Base-by-base conservation (phyloP, 345 rosid genomes). In the Alliaria petiolata region DNA sequence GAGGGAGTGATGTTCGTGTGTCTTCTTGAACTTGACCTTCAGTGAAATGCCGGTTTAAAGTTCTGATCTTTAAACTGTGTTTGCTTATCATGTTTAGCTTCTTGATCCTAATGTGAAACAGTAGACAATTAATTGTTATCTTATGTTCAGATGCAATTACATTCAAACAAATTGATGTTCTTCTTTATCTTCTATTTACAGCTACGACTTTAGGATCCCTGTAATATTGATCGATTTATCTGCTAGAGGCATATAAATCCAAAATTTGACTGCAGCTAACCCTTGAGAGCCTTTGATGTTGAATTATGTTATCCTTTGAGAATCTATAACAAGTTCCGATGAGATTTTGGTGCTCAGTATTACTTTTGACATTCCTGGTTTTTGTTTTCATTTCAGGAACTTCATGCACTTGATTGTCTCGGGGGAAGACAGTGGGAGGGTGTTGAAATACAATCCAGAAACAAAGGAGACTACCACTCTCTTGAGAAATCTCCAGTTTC, bases 401-500 rank as follows among this genome's bases (percentile, higher is more conserved):
- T 93, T 89, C 81, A 63, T 87, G 87, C 96, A 79, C 63, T 79
- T 91, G 83, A 80, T 86, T 63, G 85, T 86, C 76, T 86, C 97
- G 1, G 86, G 79, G 8, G 98, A 93, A 49, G 78, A 70, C 42
- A 84, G 70, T 13, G 97, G 96, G 66, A 87, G 97, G 82, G 79
- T 93, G 61, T 78, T 93, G 57, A 91, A 83, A 74, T 91, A 93
- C 79, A 81, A 87, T 70, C 85, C 86, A 36, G 65, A 46, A 47
- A 86, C 97, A 42, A 87, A 88, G 64, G 83, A 89, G 74, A 84
- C 97, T 14, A 86, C 84, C 17, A 90, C 93, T 52, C 93, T 93
- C 59, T 19, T 77, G 72, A 78, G 82, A 66, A 85, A 89, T 77
- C 79, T 91, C 67, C 96, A 80, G 71, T 93, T 93, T 74, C 96